Evolutionary conservation across 768 basidiomycete genomes (phyloP).

Genomic region (Mycena maculata): DNA sequence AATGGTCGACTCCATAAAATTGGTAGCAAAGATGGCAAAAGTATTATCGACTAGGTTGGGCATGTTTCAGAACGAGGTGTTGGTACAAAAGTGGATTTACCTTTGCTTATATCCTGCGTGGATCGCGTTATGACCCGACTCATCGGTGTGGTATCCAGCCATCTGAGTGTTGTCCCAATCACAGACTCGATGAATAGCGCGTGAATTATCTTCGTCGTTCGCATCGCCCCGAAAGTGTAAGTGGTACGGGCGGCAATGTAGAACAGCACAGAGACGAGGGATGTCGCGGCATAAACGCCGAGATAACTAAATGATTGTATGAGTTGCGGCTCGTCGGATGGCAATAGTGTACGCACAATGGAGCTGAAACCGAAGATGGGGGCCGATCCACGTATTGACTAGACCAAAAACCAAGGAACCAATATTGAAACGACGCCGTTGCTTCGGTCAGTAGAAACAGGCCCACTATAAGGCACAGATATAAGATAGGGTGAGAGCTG

Average conservation of each 20-base stretch:
- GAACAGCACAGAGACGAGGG: constrained; percentile 36
- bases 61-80: background rate
- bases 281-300: constrained; percentile 44
- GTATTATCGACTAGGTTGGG: constrained; percentile 16
- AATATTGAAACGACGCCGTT: constrained; percentile 44
- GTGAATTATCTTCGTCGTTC: constrained; percentile 45
- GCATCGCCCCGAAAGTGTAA: constrained; percentile 48
- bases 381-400: constrained; percentile 51
- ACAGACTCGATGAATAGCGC: constrained; percentile 48
- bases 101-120: constrained; percentile 56
- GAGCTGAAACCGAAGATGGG: constrained; percentile 47
- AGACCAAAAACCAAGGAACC: constrained; percentile 61
- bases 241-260: constrained; percentile 42
- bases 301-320: constrained; percentile 49
- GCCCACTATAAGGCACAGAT: constrained; percentile 45
- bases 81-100: background rate
- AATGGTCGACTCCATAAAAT: constrained; percentile 10
- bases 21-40: background rate
- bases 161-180: constrained; percentile 57
- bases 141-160: constrained; percentile 40
- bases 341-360: constrained; percentile 41
- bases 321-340: background rate
- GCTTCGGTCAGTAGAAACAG: constrained; percentile 40
- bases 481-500: constrained; percentile 41
- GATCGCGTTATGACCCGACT: constrained; percentile 59